Conservation (phyloP, 2,329 filamentous ascomycete genomes). For the Epichloe gansuensis region DNA sequence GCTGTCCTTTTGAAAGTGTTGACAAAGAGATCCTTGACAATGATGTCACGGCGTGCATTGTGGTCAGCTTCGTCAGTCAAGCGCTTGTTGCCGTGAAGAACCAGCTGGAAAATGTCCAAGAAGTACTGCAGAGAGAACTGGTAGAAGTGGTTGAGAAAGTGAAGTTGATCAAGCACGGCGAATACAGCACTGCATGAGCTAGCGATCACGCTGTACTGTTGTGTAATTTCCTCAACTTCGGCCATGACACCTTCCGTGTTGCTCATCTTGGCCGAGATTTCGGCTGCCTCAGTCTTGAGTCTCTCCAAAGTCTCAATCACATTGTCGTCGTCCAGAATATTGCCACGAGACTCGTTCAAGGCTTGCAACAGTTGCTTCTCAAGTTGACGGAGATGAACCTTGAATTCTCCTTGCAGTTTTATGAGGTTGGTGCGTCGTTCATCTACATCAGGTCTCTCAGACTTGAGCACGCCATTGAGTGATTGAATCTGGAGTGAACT, state of each 20-base stretch:
- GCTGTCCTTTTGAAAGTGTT: conserved; percentile 91
- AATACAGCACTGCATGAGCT: conserved; percentile 95
- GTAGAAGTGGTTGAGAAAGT: conserved; percentile 98
- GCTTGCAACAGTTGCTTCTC: conserved; percentile 91
- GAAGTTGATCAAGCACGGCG: conserved; percentile 88
- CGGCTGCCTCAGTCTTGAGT: conserved; percentile 91
- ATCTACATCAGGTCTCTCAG: conserved; percentile 92
- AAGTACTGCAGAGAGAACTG: conserved; percentile 99
- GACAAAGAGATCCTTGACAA: conserved; percentile 82
- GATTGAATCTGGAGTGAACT: conserved; percentile 98
- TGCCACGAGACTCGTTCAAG: conserved; percentile 91
- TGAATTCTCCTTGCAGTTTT: conserved; percentile 98
- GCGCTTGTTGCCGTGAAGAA: conserved; percentile 68
- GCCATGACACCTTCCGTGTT: conserved; percentile 97
- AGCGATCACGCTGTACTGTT: conserved; percentile 87
- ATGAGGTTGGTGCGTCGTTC: conserved; percentile 93
- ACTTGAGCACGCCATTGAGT: conserved; percentile 93
- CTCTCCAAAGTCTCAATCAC: conserved; percentile 97
- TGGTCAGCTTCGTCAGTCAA: conserved; percentile 60
- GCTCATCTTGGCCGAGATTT: conserved; percentile 91
- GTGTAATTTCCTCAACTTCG: conserved; percentile 91
- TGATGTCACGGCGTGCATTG: conserved; percentile 71
- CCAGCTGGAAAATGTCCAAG: conserved; percentile 89
- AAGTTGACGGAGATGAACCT: conserved; percentile 88
- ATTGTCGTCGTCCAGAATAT: conserved; percentile 95